phyloP scores from a whole-genome alignment of 352 stramenopile species.

The Thraustotheca clavata region DNA sequence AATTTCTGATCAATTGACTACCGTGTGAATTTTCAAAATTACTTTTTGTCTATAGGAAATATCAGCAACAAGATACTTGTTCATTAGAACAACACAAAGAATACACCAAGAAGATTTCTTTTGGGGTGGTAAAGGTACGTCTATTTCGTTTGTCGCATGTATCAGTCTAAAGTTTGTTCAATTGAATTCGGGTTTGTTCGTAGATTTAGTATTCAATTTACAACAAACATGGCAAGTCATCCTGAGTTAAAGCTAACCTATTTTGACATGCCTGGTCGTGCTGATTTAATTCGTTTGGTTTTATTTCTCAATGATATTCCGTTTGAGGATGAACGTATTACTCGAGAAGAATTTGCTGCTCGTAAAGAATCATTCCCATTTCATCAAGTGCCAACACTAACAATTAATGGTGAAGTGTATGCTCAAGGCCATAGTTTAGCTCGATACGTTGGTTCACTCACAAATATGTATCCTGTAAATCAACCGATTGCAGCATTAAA shows the following conservation, averaged over 20 bases:
- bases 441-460: constrained; percentile 44
- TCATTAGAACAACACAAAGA: too few species aligned
- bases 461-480: constrained; percentile 34
- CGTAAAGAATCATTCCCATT: constrained; percentile 35
- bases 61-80: too few species aligned
- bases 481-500: constrained; percentile 23
- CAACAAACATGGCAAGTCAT: too few species aligned
- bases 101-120: too few species aligned
- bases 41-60: neutral
- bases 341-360: constrained; percentile 27
- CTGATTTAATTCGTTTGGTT: constrained; percentile 39
- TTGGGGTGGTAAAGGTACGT: too few species aligned
- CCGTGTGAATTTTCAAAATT: neutral
- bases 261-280: constrained; percentile 32
- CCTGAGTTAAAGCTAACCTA: constrained; percentile 37
- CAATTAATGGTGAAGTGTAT: constrained; percentile 36
- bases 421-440: constrained; percentile 36
- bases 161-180: too few species aligned
- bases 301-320: constrained; percentile 38
- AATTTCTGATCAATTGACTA: neutral
- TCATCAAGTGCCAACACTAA: constrained; percentile 36
- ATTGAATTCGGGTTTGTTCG: too few species aligned
- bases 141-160: too few species aligned
- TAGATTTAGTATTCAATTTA: too few species aligned
- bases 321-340: constrained; percentile 41